Evolutionary conservation across 2,329 filamentous ascomycete genomes (phyloP).

Genomic region (Arthrobotrys conoides): DNA sequence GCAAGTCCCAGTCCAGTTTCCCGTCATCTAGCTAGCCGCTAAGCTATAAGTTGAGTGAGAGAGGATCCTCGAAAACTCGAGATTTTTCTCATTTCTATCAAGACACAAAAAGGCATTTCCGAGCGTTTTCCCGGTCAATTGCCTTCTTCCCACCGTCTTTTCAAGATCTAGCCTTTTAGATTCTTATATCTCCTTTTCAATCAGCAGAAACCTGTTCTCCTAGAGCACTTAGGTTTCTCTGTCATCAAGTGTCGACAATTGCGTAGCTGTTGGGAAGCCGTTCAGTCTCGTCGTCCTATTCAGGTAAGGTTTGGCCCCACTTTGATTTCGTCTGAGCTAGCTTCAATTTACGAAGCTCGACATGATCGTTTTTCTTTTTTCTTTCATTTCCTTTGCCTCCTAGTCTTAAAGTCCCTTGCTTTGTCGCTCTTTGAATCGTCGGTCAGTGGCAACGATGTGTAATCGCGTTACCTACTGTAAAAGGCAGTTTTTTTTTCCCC

Average conservation of each 20-base stretch:
- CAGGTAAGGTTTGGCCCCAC: constrained; percentile 56
- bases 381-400: background rate
- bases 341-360: constrained; percentile 9
- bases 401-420: background rate
- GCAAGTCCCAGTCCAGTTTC: constrained; percentile 29
- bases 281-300: constrained; percentile 25
- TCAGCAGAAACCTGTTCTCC: constrained; percentile 23
- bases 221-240: constrained; percentile 8
- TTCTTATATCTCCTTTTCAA: background rate
- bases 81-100: constrained; percentile 2
- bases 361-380: background rate
- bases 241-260: constrained; percentile 4
- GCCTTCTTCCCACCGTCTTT: background rate
- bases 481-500: background rate
- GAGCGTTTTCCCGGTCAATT: constrained; percentile 29
- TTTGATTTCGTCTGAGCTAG: constrained; percentile 34
- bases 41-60: constrained; percentile 8
- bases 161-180: constrained; percentile 11
- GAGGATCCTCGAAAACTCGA: constrained; percentile 21
- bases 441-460: constrained; percentile 16
- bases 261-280: constrained; percentile 29
- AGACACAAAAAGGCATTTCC: constrained; percentile 17
- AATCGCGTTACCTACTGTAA: background rate
- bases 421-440: constrained; percentile 10
- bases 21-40: constrained; percentile 1